Conservation (phyloP, 495 filamentous ascomycete species). For the Sabuloglossum arenarium region DNA sequence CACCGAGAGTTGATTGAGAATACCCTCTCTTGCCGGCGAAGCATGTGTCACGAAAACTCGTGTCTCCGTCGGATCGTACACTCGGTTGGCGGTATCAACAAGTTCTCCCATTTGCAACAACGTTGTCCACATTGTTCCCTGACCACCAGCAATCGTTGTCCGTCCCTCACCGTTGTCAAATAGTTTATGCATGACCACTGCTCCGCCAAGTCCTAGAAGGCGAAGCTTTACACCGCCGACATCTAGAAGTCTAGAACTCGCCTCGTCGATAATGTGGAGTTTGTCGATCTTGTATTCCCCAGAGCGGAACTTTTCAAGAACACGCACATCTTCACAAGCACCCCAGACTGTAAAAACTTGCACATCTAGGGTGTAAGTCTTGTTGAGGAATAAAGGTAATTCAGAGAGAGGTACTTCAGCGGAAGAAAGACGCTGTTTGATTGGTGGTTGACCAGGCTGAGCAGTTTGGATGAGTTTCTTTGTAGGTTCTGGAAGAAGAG, state of each 20-base stretch:
- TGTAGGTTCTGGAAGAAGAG: constrained; percentile 64
- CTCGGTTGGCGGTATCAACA: constrained; percentile 91
- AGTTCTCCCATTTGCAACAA: constrained; percentile 96
- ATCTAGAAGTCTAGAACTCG: constrained; percentile 82
- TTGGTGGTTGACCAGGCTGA: constrained; percentile 31
- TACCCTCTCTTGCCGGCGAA: constrained; percentile 87
- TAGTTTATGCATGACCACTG: constrained; percentile 99
- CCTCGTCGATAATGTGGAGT: constrained; percentile 95
- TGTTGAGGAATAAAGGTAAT: constrained; percentile 75
- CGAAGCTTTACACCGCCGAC: constrained; percentile 91
- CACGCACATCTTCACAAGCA: constrained; percentile 94
- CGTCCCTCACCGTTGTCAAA: constrained; percentile 98
- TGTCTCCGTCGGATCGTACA: constrained; percentile 97
- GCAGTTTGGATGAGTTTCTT: constrained; percentile 68
- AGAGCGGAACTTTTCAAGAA: constrained; percentile 93
- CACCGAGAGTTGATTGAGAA: constrained; percentile 94
- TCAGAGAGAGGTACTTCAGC: constrained; percentile 87
- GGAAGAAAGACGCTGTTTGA: constrained; percentile 64
- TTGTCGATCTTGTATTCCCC: constrained; percentile 97
- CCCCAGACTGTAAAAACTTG: constrained; percentile 99
- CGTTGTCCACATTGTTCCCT: constrained; percentile 99
- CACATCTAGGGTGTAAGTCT: constrained; percentile 72
- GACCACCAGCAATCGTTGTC: constrained; percentile 94
- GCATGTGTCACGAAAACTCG: constrained; percentile 94
- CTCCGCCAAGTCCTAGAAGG: constrained; percentile 81